A percentile compares a stretch with the other conserved stretches of the same genome.
Evolutionary conservation across 1,284 basidiomycete species (phyloP).

Genomic region (Ceratorhiza oryzae-sativae): DNA sequence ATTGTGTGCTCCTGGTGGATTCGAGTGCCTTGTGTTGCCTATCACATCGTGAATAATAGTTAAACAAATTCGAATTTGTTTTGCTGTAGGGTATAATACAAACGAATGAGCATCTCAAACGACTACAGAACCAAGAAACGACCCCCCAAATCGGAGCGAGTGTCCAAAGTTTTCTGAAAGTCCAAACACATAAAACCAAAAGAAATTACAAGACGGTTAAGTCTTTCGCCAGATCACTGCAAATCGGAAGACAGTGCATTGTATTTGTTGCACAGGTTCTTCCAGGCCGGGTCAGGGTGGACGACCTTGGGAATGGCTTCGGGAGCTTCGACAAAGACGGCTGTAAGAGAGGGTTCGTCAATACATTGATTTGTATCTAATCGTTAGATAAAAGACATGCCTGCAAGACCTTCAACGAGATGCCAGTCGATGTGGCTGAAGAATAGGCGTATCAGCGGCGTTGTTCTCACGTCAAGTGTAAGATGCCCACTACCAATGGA

Average conservation of each 20-base stretch:
- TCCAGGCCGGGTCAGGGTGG: conserved; percentile 18
- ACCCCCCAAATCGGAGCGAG: too few relatives aligned
- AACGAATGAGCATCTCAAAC: too few relatives aligned
- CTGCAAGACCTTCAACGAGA: background rate
- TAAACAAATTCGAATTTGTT: too few relatives aligned
- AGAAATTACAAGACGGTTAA: background rate
- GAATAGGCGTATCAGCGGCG: conserved; percentile 40
- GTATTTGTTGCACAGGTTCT: conserved; percentile 28
- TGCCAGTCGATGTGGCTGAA: conserved; percentile 52
- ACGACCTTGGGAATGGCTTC: background rate
- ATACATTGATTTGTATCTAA: too few relatives aligned
- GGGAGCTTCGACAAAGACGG: conserved; percentile 22
- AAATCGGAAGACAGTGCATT: conserved; percentile 19
- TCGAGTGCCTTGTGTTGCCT: too few relatives aligned
- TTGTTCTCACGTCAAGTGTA: too few relatives aligned
- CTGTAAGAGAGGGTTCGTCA: background rate
- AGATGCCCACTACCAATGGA: background rate
- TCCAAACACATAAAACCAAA: too few relatives aligned
- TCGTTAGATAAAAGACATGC: background rate
- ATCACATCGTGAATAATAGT: too few relatives aligned
- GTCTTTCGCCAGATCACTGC: conserved; percentile 2
- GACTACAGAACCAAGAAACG: too few relatives aligned
- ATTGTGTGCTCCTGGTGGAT: too few relatives aligned
- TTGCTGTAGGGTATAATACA: too few relatives aligned
- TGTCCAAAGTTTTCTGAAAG: too few relatives aligned